These are phyloP conservation scores for Cryptosporidium sp. DNA, from an alignment of 169 alveolate species.

Conservation along the genomic window DNA sequence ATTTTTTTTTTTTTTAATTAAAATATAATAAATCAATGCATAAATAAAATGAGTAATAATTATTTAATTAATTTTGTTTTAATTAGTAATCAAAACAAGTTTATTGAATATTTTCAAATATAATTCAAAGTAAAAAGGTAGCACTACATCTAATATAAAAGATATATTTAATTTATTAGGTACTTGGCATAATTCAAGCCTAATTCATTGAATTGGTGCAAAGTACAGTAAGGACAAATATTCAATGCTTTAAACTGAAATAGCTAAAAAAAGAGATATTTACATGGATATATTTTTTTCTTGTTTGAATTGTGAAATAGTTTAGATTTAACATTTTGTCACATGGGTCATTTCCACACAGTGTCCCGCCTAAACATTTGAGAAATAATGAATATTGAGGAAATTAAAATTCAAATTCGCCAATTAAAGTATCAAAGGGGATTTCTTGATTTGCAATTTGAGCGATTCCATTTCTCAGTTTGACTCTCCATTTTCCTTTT, in stretches of 20 bases:
- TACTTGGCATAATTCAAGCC: neutral
- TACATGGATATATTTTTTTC: too few relatives aligned
- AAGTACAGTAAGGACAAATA: neutral
- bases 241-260: neutral
- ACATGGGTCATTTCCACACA: neutral
- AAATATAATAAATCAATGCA: too few relatives aligned
- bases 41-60: too few relatives aligned
- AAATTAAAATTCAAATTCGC: conserved; percentile 61
- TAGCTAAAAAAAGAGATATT: neutral
- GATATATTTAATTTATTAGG: too few relatives aligned
- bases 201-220: neutral
- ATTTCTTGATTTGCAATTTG: conserved; percentile 64
- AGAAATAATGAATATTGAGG: neutral
- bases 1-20: too few relatives aligned
- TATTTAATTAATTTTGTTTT: too few relatives aligned
- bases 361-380: neutral
- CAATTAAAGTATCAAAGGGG: conserved; percentile 65
- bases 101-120: too few relatives aligned
- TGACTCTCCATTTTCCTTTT: conserved; percentile 63
- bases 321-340: too few relatives aligned
- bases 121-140: too few relatives aligned
- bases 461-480: conserved; percentile 66
- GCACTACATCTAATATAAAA: neutral
- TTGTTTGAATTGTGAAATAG: neutral
- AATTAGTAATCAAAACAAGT: too few relatives aligned